Percentiles rank a stretch among this genome's conserved stretches.
Conservation (phyloP, 2,329 filamentous ascomycete genomes). For the Aureobasidium melanogenum region DNA sequence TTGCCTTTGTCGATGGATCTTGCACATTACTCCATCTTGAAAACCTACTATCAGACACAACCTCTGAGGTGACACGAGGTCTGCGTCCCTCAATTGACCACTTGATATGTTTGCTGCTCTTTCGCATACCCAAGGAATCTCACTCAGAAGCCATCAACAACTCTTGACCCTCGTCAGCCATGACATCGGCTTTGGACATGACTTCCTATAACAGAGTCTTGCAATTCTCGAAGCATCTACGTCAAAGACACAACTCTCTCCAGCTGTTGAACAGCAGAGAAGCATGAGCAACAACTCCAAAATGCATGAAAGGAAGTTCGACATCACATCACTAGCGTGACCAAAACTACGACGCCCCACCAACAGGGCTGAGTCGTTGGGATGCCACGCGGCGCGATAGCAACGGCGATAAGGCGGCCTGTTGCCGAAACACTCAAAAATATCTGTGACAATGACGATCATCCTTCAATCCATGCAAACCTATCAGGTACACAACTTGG, state of each 20-base stretch:
- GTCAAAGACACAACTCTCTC: neutral
- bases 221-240: neutral
- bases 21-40: neutral
- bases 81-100: too few species aligned
- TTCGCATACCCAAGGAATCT: too few species aligned
- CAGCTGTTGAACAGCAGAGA: neutral
- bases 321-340: neutral
- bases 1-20: neutral
- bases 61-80: too few species aligned
- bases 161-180: neutral
- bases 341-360: neutral
- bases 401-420: slow-evolving; percentile 6
- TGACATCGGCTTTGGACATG: too few species aligned
- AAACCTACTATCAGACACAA: neutral
- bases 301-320: neutral
- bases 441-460: slow-evolving; percentile 8
- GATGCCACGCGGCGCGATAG: neutral
- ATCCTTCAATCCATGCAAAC: slow-evolving; percentile 2
- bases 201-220: neutral
- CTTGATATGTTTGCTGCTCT: too few species aligned
- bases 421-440: neutral
- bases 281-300: neutral
- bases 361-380: neutral
- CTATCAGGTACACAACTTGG: slow-evolving; percentile 2
- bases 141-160: neutral